Base-by-base conservation (phyloP, 2,329 filamentous ascomycete species). In the Diaporthe aspalathi region DNA sequence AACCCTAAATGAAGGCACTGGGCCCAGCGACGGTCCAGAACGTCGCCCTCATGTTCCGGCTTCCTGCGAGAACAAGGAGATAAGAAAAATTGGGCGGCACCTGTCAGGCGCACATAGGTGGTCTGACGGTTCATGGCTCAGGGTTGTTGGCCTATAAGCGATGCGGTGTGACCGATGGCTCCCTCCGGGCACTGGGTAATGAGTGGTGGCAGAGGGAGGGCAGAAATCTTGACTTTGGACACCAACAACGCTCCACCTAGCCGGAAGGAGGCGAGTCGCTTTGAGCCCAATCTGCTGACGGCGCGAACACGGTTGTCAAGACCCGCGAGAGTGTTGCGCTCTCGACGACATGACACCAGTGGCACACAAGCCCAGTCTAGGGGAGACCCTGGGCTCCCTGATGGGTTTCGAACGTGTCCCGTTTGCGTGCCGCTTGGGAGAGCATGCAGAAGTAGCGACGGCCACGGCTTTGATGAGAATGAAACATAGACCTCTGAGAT, bases 1-100 rank as follows among this genome's bases (percentile, higher is more conserved):
- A 49, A n/a, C n/a, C 67, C 60, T 67, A 67, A 38, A 38, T 52
- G 60, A 43, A 53, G 66, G 32, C 50, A 52, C 40, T 52, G 38
- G 12, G 29, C 40, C 50, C 24, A 38, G 22, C 50, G n/a, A 12
- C 35, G 60, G 60, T 27, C 54, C 29, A 32, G 38, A 20, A 27
- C 35, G 29, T 35, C 38, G 38, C 62, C 24, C 9, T 35, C 43
- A 32, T 17, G 7, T 12, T 43, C n/a, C 60, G 32, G 27, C 50
- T 32, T 54, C 20, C 20, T 54, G 56, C 45, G 40, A 22, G 20
- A 38, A 32, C 12, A 65, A 63, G 20, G 27, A 49, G 43, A 65
- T 8, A 32, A 49, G 60, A 65, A 38, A 50, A 20, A n/a, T 29
- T 38, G 43, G 6, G 17, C 29, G 14, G 60, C 45, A 32, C 17